These are phyloP conservation scores for Calonectria ilicicola DNA, from an alignment of 2,329 filamentous ascomycete genomes.

Conservation along the genomic window DNA sequence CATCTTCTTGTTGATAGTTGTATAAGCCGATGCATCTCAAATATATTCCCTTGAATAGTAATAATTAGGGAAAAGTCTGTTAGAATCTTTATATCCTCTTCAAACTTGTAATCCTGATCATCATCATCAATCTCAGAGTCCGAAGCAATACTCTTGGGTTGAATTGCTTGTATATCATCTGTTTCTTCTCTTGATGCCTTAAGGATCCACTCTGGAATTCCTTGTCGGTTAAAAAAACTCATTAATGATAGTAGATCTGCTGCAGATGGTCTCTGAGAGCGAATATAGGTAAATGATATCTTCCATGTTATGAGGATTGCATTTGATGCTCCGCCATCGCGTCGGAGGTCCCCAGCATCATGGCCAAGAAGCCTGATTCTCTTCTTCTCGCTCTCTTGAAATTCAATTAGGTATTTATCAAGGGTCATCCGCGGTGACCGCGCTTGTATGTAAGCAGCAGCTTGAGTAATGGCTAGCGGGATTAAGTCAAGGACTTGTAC, in stretches of 20 bases:
- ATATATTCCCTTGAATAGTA: not conserved
- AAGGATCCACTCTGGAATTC: not conserved
- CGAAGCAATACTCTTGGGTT: not conserved
- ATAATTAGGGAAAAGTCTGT: not conserved
- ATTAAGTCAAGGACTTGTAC: not conserved
- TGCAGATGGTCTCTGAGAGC: not conserved
- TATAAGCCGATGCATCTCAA: not conserved
- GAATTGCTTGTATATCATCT: not conserved
- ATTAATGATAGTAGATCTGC: not conserved
- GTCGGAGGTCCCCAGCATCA: not conserved
- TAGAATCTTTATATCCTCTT: not conserved
- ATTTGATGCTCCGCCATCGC: not conserved
- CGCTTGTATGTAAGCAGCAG: not conserved
- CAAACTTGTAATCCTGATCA: not conserved
- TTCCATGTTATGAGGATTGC: not conserved
- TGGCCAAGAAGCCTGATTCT: not conserved
- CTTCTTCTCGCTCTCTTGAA: not conserved
- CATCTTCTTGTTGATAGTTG: not conserved
- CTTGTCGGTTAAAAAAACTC: not conserved
- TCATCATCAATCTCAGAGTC: not conserved
- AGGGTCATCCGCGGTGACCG: not conserved
- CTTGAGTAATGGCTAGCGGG: not conserved
- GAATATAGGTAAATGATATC: not conserved
- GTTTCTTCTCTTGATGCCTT: not conserved
- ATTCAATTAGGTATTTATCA: not conserved